Evolutionary conservation across 768 basidiomycete genomes (phyloP).

Genomic region (Galerina marginata): DNA sequence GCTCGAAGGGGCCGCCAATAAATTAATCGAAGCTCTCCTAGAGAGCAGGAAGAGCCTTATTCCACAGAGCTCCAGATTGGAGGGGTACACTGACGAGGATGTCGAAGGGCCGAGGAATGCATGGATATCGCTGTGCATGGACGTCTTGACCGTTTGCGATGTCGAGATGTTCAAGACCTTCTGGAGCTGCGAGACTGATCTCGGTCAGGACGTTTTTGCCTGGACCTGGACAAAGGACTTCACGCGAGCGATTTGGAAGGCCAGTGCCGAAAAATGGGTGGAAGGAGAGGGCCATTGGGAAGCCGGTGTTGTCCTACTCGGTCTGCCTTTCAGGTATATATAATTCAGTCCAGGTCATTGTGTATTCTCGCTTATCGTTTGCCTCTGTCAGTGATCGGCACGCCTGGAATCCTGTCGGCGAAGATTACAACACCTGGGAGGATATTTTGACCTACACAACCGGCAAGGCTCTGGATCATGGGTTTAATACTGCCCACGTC

Average conservation of each 20-base stretch:
- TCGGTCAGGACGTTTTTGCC: constrained; percentile 28
- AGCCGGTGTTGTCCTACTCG: constrained; percentile 55
- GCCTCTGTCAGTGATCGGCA: constrained; percentile 37
- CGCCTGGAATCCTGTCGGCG: constrained; percentile 57
- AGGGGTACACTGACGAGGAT: constrained; percentile 12
- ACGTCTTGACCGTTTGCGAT: constrained; percentile 55
- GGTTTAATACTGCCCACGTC: constrained; percentile 55
- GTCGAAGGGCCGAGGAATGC: constrained; percentile 49
- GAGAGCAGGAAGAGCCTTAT: constrained; percentile 51
- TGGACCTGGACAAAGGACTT: constrained; percentile 48
- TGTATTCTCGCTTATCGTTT: neutral
- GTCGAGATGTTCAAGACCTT: constrained; percentile 54
- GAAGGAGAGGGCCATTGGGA: constrained; percentile 58
- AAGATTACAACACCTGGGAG: constrained; percentile 67
- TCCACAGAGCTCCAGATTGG: constrained; percentile 26
- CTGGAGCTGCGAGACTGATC: constrained; percentile 47
- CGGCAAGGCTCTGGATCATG: constrained; percentile 64
- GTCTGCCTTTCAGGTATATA: constrained; percentile 68
- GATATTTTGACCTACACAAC: constrained; percentile 55
- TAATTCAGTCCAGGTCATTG: neutral
- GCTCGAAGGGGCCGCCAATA: constrained; percentile 43
- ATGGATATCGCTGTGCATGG: constrained; percentile 68
- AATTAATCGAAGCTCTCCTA: constrained; percentile 54
- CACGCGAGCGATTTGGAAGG: constrained; percentile 60
- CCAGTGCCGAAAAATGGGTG: constrained; percentile 62